A percentile compares a stretch with the other conserved stretches of the same genome.
phyloP scores from a whole-genome alignment of 2,329 filamentous ascomycete genomes.

The Botrytis elliptica region DNA sequence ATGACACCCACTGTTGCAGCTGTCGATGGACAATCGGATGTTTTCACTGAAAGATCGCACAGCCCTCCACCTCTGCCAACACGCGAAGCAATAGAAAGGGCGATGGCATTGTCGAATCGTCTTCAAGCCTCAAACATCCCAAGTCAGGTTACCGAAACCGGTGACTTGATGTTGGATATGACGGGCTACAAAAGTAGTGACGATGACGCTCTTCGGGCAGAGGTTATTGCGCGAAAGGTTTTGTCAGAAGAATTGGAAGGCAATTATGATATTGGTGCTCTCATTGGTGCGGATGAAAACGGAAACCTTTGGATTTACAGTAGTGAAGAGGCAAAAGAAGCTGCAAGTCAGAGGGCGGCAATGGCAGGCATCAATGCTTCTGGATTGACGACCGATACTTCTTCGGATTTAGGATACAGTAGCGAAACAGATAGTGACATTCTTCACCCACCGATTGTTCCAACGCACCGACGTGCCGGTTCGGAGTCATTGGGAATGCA shows the following conservation, averaged over 20 bases:
- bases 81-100: constrained; percentile 77
- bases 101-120: constrained; percentile 80
- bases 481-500: constrained; percentile 52
- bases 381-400: constrained; percentile 56
- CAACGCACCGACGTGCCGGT: constrained; percentile 59
- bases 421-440: constrained; percentile 74
- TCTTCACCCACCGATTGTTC: constrained; percentile 46
- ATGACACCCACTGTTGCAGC: constrained; percentile 41
- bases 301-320: constrained; percentile 99
- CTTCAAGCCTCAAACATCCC: constrained; percentile 89
- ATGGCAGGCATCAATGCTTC: constrained; percentile 46
- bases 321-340: constrained; percentile 92
- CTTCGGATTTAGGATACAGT: constrained; percentile 92
- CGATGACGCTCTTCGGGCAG: constrained; percentile 85
- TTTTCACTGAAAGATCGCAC: constrained; percentile 57
- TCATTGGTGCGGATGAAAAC: constrained; percentile 92
- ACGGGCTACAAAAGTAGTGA: constrained; percentile 93
- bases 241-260: constrained; percentile 90
- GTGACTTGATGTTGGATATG: constrained; percentile 98
- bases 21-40: constrained; percentile 34
- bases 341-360: constrained; percentile 66
- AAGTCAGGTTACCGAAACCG: constrained; percentile 84
- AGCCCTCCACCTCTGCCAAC: constrained; percentile 74
- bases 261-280: constrained; percentile 90
- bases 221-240: constrained; percentile 90